Percentiles rank a stretch among this genome's conserved stretches.
These are phyloP conservation scores for Gnomoniopsis smithogilvyi DNA, from an alignment of 2,329 filamentous ascomycete genomes.

Conservation along the genomic window DNA sequence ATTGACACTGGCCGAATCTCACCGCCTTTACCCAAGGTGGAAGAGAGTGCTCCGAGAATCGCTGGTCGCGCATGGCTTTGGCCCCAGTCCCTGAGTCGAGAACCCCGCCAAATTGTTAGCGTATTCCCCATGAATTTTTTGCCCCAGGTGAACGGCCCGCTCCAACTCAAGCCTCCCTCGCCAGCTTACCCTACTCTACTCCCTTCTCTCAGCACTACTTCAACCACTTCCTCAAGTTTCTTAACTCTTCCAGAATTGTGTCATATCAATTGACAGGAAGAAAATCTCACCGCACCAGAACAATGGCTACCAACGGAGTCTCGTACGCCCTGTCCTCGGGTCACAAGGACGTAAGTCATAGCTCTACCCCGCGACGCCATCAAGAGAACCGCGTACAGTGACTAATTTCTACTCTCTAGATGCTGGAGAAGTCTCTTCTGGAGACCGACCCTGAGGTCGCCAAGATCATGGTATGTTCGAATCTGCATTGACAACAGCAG, in stretches of 20 bases:
- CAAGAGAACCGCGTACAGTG: background rate
- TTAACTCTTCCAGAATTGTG: background rate
- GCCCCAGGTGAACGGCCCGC: slow-evolving; percentile 7
- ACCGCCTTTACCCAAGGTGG: background rate
- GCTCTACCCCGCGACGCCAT: background rate
- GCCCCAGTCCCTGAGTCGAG: slow-evolving; percentile 10
- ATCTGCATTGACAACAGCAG: background rate
- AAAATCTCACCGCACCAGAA: slow-evolving; percentile 17
- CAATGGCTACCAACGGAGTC: slow-evolving; percentile 28
- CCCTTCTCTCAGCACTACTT: background rate
- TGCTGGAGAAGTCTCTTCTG: slow-evolving; percentile 93
- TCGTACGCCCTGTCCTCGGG: slow-evolving; percentile 33
- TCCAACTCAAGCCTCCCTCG: background rate
- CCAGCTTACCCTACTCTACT: background rate
- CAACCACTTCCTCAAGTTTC: background rate
- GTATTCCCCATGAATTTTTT: slow-evolving; percentile 11
- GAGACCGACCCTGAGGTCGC: slow-evolving; percentile 93
- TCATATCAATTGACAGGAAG: background rate
- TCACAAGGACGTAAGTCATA: slow-evolving; percentile 31
- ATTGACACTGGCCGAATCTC: background rate
- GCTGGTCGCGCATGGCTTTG: no score
- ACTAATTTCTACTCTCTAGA: slow-evolving; percentile 48
- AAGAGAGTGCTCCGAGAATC: slow-evolving; percentile 1
- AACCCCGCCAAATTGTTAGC: slow-evolving; percentile 12
- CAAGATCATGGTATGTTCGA: slow-evolving; percentile 79